Evolutionary conservation across 768 basidiomycete genomes (phyloP), one percentile per base, ranked within the genome.

Genomic region (Lentinula edodes): DNA sequence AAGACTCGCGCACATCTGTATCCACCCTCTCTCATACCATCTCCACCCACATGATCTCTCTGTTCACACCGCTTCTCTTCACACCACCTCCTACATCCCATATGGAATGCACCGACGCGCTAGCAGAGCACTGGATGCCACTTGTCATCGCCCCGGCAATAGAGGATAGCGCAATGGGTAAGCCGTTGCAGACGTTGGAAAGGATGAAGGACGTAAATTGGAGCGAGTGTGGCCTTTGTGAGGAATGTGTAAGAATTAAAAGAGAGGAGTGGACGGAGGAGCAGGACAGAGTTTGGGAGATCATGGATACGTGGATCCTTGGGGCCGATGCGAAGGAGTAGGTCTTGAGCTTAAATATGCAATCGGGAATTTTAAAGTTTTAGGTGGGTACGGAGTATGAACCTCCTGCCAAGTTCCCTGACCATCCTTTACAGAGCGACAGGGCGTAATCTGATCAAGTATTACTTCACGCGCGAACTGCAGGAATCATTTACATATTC

Each of bases 21-120:
- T 71, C 71, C 56, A 32, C 15, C 12, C 75, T 76, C 41, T 85
- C 83, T 65, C 73, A 71, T 63, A 67, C 67, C n/a, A 75, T 88
- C 38, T 81, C 87, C 79, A 73, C 74, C 6, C 70, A 69, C 34
- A 69, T 91, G 62, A 83, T 91, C 61, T 78, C 78, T 5, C 79
- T 88, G 69, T 90, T 91, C 68, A 87, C 88, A 0, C 88, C 90
- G 1, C 75, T 85, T 39, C 72, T 91, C 0, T 91, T 91, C 70
- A 89, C 89, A 1, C 82, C 87, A 32, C 80, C 86, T 5, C 78
- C 84, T 6, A 85, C 86, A n/a, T 73, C 76, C 1, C 90, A 91
- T 68, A 90, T 90, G 88, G 73, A 73, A 4, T 91, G 90, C 71
- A 90, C 89, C 3, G 84, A 90, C 68, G 73, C 83, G 0, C 78